Evolutionary conservation across 2,329 filamentous ascomycete species (phyloP).

Genomic region (Eutypella sp.): DNA sequence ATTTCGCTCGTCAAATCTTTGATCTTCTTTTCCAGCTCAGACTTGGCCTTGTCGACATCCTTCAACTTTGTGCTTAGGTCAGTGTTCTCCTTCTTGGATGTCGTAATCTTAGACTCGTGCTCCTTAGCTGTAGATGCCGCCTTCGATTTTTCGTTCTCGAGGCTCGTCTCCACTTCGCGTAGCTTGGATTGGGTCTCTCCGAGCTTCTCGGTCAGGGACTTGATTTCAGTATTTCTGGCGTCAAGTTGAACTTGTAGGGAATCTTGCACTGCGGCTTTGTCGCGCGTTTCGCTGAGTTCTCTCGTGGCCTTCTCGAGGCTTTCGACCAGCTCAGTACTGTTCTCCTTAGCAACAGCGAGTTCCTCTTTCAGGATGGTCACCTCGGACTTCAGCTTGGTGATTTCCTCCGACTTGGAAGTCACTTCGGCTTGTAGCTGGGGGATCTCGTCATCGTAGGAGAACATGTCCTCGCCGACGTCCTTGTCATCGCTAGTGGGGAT

Average conservation of each 20-base stretch:
- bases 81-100: conserved; percentile 17
- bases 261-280: conserved; percentile 34
- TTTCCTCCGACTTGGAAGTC: conserved; percentile 63
- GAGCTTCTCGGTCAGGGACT: conserved; percentile 44
- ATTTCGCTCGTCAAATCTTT: conserved; percentile 41
- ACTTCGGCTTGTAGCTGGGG: conserved; percentile 74
- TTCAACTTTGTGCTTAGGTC: conserved; percentile 30
- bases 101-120: conserved; percentile 22
- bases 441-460: conserved; percentile 86
- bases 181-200: conserved; percentile 40
- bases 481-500: conserved; percentile 29
- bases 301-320: conserved; percentile 64
- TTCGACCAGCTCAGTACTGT: conserved; percentile 59
- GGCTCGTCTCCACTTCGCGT: conserved; percentile 35
- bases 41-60: conserved; percentile 31
- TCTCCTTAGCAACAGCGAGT: conserved; percentile 66
- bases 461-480: conserved; percentile 64
- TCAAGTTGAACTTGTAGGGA: conserved; percentile 47
- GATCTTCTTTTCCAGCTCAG: conserved; percentile 34
- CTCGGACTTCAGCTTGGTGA: conserved; percentile 64
- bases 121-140: conserved; percentile 15
- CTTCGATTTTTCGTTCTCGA: conserved; percentile 25
- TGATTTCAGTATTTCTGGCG: conserved; percentile 43
- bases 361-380: conserved; percentile 65
- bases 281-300: conserved; percentile 50